These are phyloP conservation scores for Sclerotinia spermophila DNA, from an alignment of 2,329 filamentous ascomycete genomes.

Conservation along the genomic window DNA sequence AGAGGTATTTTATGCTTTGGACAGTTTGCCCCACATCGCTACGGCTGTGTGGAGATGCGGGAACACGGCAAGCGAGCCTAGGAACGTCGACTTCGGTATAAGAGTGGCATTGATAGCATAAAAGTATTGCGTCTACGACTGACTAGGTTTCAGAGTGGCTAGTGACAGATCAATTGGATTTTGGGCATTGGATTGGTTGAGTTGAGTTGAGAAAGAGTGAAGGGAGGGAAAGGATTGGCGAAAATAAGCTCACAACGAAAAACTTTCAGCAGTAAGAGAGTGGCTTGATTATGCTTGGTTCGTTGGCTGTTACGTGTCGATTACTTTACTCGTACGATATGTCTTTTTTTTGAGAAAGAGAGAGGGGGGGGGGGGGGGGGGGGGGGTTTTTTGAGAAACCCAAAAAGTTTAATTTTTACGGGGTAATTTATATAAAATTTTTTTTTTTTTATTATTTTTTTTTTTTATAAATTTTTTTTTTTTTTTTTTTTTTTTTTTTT, in stretches of 20 bases:
- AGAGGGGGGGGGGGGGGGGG: no score
- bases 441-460: no score
- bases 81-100: background rate
- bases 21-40: background rate
- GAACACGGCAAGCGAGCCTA: background rate
- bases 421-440: no score
- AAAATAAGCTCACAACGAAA: no score
- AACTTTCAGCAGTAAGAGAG: background rate
- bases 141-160: background rate
- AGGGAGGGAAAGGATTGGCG: background rate
- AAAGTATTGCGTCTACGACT: background rate
- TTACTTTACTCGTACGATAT: no score
- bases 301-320: conserved; percentile 11
- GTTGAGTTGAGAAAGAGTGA: background rate
- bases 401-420: no score
- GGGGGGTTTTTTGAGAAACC: no score
- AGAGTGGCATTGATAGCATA: background rate
- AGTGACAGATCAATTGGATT: background rate
- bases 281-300: background rate
- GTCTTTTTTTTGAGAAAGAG: background rate
- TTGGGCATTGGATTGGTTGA: background rate
- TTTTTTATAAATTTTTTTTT: no score
- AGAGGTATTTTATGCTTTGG: background rate
- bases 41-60: conserved; percentile 2
- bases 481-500: no score